phyloP scores from a whole-genome alignment of 495 filamentous ascomycete genomes.

The Darksidea phi region DNA sequence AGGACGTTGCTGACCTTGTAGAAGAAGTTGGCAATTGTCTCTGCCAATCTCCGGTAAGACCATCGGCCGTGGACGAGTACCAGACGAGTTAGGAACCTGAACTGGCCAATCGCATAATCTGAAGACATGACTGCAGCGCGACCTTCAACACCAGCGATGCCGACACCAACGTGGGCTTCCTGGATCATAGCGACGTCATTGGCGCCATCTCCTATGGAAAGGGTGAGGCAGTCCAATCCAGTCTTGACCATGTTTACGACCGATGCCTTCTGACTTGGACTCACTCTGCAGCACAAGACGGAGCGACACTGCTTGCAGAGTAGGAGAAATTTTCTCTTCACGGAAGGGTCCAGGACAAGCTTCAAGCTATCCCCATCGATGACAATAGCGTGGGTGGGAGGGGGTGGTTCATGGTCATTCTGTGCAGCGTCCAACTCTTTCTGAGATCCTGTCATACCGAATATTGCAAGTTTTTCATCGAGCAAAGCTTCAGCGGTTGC shows the following conservation, averaged over 20 bases:
- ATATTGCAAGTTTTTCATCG: conserved; percentile 67
- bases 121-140: conserved; percentile 98
- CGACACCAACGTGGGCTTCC: conserved; percentile 96
- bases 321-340: conserved; percentile 89
- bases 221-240: conserved; percentile 93
- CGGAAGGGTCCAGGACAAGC: conserved; percentile 74
- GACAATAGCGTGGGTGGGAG: conserved; percentile 89
- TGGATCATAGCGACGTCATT: conserved; percentile 99
- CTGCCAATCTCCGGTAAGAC: conserved; percentile 89
- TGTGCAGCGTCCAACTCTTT: conserved; percentile 79
- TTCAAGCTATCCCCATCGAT: conserved; percentile 95
- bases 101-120: conserved; percentile 98
- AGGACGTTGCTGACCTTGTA: conserved; percentile 67
- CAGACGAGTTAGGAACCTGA: conserved; percentile 87
- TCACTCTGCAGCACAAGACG: conserved; percentile 97
- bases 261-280: conserved; percentile 94
- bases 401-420: conserved; percentile 77
- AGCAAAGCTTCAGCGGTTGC: conserved; percentile 65
- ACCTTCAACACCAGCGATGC: conserved; percentile 96
- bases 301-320: conserved; percentile 97
- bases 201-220: conserved; percentile 94
- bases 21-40: conserved; percentile 98
- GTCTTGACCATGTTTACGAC: conserved; percentile 93
- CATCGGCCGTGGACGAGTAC: conserved; percentile 95
- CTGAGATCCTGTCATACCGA: conserved; percentile 81